Conservation (phyloP, 805 yeast genomes). For the Nakazawaea wyomingensis region DNA sequence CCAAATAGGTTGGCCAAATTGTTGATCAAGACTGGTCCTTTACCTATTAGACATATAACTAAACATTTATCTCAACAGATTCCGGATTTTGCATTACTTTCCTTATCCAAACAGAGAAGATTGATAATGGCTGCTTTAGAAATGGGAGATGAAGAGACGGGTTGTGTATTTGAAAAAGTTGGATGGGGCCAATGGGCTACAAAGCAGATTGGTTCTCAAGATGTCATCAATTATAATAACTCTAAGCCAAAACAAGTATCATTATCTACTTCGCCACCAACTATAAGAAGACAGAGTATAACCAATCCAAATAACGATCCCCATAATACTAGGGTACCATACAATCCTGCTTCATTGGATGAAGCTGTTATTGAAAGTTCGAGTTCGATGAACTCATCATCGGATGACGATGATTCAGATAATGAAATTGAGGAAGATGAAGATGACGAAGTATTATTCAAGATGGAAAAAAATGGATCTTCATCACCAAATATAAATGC, state of each 20-base stretch:
- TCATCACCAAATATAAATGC: conserved; percentile 4
- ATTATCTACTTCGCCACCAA: conserved; percentile 11
- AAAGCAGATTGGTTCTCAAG: conserved; percentile 28
- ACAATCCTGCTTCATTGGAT: conserved; percentile 30
- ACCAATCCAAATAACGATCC: conserved; percentile 39
- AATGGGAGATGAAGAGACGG: conserved; percentile 53
- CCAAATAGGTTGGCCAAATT: conserved; percentile 70
- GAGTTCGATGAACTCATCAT: conserved; percentile 17
- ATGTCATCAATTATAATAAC: conserved; percentile 15
- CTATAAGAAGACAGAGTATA: conserved; percentile 44
- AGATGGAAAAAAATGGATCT: conserved; percentile 4
- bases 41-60: conserved; percentile 87
- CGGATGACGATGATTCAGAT: conserved; percentile 29
- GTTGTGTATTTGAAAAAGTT: conserved; percentile 79
- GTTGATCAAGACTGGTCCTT: conserved; percentile 70
- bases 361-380: conserved; percentile 34
- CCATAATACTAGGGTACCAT: conserved; percentile 43
- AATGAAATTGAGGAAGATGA: conserved; percentile 37
- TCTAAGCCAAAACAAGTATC: conserved; percentile 11
- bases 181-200: conserved; percentile 99
- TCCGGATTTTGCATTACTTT: conserved; percentile 71
- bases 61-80: conserved; percentile 70
- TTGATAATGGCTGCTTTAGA: conserved; percentile 87
- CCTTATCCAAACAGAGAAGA: conserved; percentile 84
- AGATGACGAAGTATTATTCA: conserved; percentile 28